A percentile compares a stretch with the other conserved stretches of the same genome.
These are phyloP conservation scores for Trichoderma erinaceum DNA, from an alignment of 495 filamentous ascomycete species.

Conservation along the genomic window DNA sequence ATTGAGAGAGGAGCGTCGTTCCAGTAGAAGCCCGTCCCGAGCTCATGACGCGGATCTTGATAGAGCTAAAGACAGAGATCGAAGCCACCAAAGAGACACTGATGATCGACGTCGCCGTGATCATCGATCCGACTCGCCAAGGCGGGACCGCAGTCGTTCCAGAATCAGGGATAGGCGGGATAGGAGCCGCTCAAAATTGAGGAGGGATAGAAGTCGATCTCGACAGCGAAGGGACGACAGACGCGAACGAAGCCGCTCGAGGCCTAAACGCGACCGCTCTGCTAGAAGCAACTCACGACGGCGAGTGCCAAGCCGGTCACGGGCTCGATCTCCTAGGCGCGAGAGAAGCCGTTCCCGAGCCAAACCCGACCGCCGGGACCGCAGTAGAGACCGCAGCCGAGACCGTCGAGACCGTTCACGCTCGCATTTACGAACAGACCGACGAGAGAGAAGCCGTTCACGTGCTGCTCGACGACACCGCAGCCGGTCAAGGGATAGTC, in stretches of 20 bases:
- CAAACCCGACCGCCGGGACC: conserved; percentile 25
- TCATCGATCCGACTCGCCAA: conserved; percentile 22
- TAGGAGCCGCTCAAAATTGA: conserved; percentile 27
- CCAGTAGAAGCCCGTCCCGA: conserved; percentile 20
- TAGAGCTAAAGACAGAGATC: conserved; percentile 27
- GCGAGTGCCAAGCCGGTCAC: conserved; percentile 29
- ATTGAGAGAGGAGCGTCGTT: conserved; percentile 13
- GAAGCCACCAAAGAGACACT: conserved; percentile 23
- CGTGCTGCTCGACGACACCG: conserved; percentile 24
- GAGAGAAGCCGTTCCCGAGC: conserved; percentile 33
- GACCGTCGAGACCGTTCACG: conserved; percentile 28
- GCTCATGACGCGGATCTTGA: conserved; percentile 24
- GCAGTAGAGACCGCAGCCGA: conserved; percentile 19
- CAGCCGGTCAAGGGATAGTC: conserved; percentile 27
- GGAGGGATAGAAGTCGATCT: conserved; percentile 26
- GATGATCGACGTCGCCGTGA: conserved; percentile 20
- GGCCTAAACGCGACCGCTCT: conserved; percentile 27
- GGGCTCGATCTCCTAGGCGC: conserved; percentile 28
- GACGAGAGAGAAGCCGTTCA: conserved; percentile 23
- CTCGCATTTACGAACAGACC: conserved; percentile 20
- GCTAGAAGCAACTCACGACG: conserved; percentile 37
- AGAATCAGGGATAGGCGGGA: conserved; percentile 20
- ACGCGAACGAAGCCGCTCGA: conserved; percentile 23
- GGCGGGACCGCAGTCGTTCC: conserved; percentile 18
- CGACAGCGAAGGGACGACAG: conserved; percentile 19